phyloP scores from a whole-genome alignment of 306 rosid genomes.

The Prosopis cineraria region DNA sequence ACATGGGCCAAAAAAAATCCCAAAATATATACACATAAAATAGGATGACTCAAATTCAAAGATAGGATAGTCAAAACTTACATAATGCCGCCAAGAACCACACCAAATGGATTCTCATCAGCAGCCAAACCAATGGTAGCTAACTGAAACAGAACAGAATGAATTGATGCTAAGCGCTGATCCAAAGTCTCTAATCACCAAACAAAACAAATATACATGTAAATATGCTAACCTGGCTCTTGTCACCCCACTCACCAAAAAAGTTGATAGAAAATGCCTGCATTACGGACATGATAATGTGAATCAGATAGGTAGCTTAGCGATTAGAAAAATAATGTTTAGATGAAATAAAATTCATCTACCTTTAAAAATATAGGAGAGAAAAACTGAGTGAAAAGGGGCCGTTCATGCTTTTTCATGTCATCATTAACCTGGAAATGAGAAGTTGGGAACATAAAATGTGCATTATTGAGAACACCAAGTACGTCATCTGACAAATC shows the following conservation, averaged over 20 bases:
- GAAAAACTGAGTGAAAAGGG: constrained; percentile 55
- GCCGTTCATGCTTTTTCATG: constrained; percentile 51
- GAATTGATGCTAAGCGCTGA: constrained; percentile 1
- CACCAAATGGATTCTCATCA: constrained; percentile 74
- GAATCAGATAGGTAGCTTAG: not conserved
- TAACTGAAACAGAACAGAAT: constrained; percentile 52
- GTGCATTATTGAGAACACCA: not conserved
- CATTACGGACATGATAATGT: constrained; percentile 16
- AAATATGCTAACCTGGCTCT: constrained; percentile 61
- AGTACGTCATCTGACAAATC: not conserved
- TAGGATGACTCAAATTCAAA: not conserved
- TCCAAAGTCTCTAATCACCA: not conserved
- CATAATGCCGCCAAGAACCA: constrained; percentile 75
- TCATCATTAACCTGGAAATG: constrained; percentile 56
- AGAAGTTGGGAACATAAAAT: not conserved
- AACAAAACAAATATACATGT: not conserved
- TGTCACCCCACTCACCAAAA: constrained; percentile 86
- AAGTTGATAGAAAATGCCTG: constrained; percentile 81
- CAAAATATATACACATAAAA: not conserved
- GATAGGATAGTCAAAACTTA: constrained; percentile 38
- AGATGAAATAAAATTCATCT: not conserved
- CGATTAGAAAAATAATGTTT: constrained; percentile 3
- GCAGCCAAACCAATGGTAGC: constrained; percentile 86
- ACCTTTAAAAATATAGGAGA: constrained; percentile 75
- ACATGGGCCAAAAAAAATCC: not conserved